Percentiles rank a stretch among this genome's conserved stretches.
phyloP scores from a whole-genome alignment of 2,329 filamentous ascomycete species.

The Monosporascus sp. region DNA sequence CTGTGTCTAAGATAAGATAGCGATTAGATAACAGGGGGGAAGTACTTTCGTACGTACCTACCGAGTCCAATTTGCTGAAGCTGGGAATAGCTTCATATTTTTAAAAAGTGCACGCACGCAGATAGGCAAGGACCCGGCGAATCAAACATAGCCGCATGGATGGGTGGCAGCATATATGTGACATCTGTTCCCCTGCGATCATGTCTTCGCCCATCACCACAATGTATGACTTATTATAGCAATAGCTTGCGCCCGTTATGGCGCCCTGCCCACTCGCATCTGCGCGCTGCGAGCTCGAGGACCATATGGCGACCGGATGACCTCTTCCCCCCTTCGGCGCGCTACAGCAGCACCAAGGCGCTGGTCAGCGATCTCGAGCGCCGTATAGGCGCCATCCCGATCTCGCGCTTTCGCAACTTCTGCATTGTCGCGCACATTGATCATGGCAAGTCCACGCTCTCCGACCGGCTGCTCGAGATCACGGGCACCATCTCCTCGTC shows the following conservation, averaged over 20 bases:
- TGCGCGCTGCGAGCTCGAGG: not conserved
- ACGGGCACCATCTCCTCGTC: slow-evolving; percentile 89
- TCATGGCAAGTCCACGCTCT: slow-evolving; percentile 96
- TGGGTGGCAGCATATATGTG: slow-evolving; percentile 24
- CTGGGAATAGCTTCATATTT: not conserved
- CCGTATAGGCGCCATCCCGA: slow-evolving; percentile 69
- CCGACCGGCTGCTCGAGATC: slow-evolving; percentile 84
- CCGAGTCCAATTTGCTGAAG: not conserved
- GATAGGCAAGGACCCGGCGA: not conserved
- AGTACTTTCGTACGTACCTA: not conserved
- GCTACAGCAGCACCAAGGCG: slow-evolving; percentile 23
- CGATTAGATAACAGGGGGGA: not conserved
- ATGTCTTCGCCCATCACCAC: slow-evolving; percentile 17
- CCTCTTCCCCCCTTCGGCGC: slow-evolving; percentile 3
- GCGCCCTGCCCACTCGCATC: slow-evolving; percentile 2
- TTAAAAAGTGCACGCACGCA: not conserved
- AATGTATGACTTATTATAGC: slow-evolving; percentile 15
- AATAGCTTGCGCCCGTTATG: slow-evolving; percentile 7
- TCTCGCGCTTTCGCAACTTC: slow-evolving; percentile 85
- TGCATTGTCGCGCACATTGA: slow-evolving; percentile 99
- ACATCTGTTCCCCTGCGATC: slow-evolving; percentile 23
- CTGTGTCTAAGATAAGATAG: not conserved
- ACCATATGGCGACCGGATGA: not conserved
- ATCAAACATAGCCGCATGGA: slow-evolving; percentile 22
- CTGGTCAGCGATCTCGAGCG: slow-evolving; percentile 40